phyloP scores from a whole-genome alignment of 2,329 filamentous ascomycete species.

The Neoarthrinium moseri region DNA sequence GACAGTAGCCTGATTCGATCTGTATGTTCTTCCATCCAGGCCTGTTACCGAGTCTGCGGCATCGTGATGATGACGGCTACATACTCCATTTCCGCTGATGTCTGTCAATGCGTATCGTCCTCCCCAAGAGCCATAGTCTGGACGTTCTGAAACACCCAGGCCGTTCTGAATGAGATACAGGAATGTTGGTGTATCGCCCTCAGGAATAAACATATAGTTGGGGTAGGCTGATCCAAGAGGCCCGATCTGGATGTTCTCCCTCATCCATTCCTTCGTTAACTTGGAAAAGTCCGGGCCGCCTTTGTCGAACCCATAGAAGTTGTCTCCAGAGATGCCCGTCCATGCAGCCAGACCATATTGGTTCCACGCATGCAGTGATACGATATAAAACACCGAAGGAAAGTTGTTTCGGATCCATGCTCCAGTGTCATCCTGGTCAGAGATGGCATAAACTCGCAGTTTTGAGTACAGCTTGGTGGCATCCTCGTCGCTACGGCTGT shows the following conservation, averaged over 20 bases:
- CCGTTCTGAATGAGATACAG: constrained; percentile 49
- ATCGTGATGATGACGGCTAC: constrained; percentile 8
- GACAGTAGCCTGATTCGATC: constrained; percentile 13
- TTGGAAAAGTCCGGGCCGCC: constrained; percentile 45
- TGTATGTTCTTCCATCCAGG: constrained; percentile 11
- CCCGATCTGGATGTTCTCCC: constrained; percentile 50
- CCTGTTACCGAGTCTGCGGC: constrained; percentile 14
- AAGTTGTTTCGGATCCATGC: constrained; percentile 5
- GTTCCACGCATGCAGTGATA: constrained; percentile 5
- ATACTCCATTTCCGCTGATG: neutral
- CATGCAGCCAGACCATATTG: constrained; percentile 5
- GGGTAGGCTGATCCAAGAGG: constrained; percentile 43
- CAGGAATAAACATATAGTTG: constrained; percentile 47
- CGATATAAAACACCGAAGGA: constrained; percentile 1
- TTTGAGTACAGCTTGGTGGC: constrained; percentile 27
- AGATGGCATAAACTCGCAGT: constrained; percentile 3
- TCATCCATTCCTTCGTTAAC: constrained; percentile 50
- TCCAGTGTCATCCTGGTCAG: constrained; percentile 5
- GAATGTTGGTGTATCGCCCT: constrained; percentile 52
- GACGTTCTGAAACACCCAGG: constrained; percentile 42
- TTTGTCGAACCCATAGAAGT: constrained; percentile 19
- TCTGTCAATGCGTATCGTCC: constrained; percentile 36
- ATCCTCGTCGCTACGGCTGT: constrained; percentile 25
- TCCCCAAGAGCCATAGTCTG: constrained; percentile 48
- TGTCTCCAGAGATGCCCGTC: constrained; percentile 5